These are phyloP conservation scores for Blastomyces silverae DNA, from an alignment of 2,329 filamentous ascomycete species.

Conservation along the genomic window DNA sequence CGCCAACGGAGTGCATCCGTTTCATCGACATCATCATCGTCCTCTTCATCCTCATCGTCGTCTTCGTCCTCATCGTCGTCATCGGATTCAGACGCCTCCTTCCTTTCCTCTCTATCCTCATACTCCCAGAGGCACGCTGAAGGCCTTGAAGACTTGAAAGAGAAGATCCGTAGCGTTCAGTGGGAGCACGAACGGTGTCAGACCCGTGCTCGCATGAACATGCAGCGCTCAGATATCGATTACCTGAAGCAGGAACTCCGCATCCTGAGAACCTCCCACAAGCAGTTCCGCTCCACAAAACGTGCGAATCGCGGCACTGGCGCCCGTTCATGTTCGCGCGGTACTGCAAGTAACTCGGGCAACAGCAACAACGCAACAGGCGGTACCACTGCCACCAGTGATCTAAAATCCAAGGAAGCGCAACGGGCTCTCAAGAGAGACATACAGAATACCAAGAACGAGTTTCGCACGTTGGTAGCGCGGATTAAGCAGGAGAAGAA, in stretches of 20 bases:
- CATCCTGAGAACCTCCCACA: constrained; percentile 16
- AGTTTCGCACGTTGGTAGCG: constrained; percentile 33
- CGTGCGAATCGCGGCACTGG: background rate
- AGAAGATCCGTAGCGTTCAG: constrained; percentile 8
- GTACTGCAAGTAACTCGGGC: background rate
- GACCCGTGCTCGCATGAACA: background rate
- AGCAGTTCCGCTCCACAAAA: constrained; percentile 14
- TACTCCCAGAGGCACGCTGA: background rate
- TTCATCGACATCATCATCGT: constrained; percentile 19
- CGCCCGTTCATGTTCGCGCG: background rate
- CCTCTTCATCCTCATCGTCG: constrained; percentile 10
- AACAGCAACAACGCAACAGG: background rate
- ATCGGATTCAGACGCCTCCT: constrained; percentile 14
- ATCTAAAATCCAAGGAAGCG: constrained; percentile 23
- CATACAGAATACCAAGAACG: constrained; percentile 33
- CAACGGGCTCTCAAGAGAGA: constrained; percentile 34
- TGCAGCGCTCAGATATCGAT: background rate
- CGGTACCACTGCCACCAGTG: background rate
- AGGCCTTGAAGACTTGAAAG: constrained; percentile 2
- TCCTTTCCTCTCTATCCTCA: constrained; percentile 1
- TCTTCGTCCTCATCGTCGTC: constrained; percentile 17
- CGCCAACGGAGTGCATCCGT: constrained; percentile 15
- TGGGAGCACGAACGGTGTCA: constrained; percentile 9
- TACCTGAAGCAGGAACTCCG: constrained; percentile 16
- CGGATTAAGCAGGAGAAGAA: constrained; percentile 26